phyloP scores from a whole-genome alignment of 176 grass and related monocot genomes.

The Aegilops tauschii region DNA sequence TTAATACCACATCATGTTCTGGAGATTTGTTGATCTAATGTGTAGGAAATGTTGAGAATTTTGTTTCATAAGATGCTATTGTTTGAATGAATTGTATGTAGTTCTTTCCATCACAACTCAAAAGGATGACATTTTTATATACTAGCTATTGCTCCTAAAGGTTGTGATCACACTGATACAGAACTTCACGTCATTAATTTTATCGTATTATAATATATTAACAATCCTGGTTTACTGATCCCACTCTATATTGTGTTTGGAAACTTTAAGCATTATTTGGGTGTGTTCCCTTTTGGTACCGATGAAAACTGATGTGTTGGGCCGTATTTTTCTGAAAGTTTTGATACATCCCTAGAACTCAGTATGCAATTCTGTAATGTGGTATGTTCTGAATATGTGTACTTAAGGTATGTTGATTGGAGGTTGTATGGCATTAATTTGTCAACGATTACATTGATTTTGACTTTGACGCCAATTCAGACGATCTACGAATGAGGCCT shows the following conservation, averaged over 20 bases:
- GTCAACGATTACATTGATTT: background rate
- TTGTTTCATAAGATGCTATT: background rate
- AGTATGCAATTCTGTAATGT: background rate
- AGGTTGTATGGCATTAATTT: background rate
- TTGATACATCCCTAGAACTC: background rate
- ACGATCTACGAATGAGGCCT: background rate
- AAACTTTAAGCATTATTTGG: background rate
- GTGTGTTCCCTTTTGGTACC: background rate
- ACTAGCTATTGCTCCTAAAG: background rate
- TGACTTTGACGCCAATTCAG: background rate
- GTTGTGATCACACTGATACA: background rate
- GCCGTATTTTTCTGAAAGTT: background rate
- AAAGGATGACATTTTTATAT: background rate
- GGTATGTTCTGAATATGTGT: background rate
- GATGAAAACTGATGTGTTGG: background rate
- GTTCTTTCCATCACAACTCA: background rate
- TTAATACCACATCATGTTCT: background rate
- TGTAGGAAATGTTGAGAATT: background rate
- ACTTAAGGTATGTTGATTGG: background rate
- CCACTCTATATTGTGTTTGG: background rate
- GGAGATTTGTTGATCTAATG: background rate
- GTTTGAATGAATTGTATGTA: background rate
- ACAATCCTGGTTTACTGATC: background rate
- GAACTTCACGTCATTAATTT: background rate
- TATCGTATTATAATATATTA: background rate